phyloP scores from a whole-genome alignment of 352 stramenopile species.

The Phytophthora meadii region DNA sequence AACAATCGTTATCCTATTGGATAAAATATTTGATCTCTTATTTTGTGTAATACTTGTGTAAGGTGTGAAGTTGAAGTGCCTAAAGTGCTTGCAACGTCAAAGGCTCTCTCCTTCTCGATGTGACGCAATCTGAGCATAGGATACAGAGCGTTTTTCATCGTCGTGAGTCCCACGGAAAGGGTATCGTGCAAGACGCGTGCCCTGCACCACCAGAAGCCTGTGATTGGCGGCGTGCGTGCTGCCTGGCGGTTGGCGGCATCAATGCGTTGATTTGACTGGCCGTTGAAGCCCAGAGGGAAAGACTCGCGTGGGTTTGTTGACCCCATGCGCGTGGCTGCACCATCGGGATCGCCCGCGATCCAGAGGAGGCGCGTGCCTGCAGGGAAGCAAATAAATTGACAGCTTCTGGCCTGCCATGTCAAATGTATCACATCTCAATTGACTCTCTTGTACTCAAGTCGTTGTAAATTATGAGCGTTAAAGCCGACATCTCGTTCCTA shows the following conservation, averaged over 20 bases:
- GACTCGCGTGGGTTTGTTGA: slow-evolving; percentile 24
- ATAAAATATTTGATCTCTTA: background rate
- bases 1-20: background rate
- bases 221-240: slow-evolving; percentile 28
- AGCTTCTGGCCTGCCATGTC: slow-evolving; percentile 10
- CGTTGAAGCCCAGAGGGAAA: slow-evolving; percentile 8
- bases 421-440: slow-evolving; percentile 17
- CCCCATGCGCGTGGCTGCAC: slow-evolving; percentile 27
- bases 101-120: background rate
- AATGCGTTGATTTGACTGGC: slow-evolving; percentile 20
- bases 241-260: slow-evolving; percentile 16
- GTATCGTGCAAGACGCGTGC: slow-evolving; percentile 16
- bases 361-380: slow-evolving; percentile 20
- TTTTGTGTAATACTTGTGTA: slow-evolving; percentile 6
- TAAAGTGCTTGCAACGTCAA: too few relatives aligned
- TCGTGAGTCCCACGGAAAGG: slow-evolving; percentile 21
- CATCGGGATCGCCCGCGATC: slow-evolving; percentile 28
- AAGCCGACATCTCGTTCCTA: slow-evolving; percentile 49
- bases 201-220: slow-evolving; percentile 26
- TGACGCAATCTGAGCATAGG: slow-evolving; percentile 8
- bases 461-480: slow-evolving; percentile 30
- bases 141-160: slow-evolving; percentile 16
- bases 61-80: slow-evolving; percentile 16
- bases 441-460: slow-evolving; percentile 9
- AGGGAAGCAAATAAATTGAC: slow-evolving; percentile 5